These are phyloP conservation scores for Coemansia sp. DNA, from an alignment of 192 early-diverging fungal genomes.

Conservation along the genomic window DNA sequence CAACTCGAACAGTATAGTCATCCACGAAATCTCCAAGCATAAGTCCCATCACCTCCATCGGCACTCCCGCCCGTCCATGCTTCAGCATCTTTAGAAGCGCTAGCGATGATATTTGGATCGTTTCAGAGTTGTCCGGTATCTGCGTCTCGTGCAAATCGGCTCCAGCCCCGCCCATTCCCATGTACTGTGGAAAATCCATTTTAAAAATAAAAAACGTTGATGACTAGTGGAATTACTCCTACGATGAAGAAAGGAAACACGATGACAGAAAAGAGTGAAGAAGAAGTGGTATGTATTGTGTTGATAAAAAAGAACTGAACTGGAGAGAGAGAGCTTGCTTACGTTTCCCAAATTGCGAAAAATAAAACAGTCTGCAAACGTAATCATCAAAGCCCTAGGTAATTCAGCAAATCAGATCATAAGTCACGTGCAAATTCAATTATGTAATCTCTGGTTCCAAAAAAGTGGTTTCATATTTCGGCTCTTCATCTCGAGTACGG, in stretches of 20 bases:
- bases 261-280: not conserved
- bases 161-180: constrained; percentile 41
- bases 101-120: constrained; percentile 98
- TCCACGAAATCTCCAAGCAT: constrained; percentile 99
- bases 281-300: not conserved
- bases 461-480: not conserved
- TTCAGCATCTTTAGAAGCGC: constrained; percentile 96
- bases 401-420: not conserved
- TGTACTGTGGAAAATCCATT: constrained; percentile 49
- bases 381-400: too few relatives aligned
- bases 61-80: constrained; percentile 94
- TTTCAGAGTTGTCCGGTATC: constrained; percentile 89
- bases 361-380: too few relatives aligned
- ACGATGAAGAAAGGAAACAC: not conserved
- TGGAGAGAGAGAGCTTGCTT: not conserved
- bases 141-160: constrained; percentile 43
- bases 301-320: not conserved
- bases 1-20: constrained; percentile 98
- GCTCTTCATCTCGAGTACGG: constrained; percentile 47
- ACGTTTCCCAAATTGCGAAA: not conserved
- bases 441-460: too few relatives aligned
- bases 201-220: constrained; percentile 4
- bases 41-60: constrained; percentile 99
- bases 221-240: too few relatives aligned
- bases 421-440: not conserved